Percentiles rank a stretch among this genome's conserved stretches.
phyloP scores from a whole-genome alignment of 257 asterid genomes.

The Solanum boliviense region DNA sequence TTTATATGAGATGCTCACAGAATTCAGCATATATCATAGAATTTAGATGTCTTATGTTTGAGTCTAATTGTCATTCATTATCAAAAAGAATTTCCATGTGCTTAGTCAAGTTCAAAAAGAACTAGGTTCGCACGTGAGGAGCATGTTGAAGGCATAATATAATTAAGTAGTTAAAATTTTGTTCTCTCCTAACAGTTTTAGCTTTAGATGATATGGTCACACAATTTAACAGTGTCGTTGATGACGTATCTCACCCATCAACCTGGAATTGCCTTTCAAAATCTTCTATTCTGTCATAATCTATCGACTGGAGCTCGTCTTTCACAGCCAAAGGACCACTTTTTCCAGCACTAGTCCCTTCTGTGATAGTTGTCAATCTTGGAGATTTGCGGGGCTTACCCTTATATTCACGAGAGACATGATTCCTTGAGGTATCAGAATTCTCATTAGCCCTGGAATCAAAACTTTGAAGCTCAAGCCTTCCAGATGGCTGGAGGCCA shows the following conservation, averaged over 20 bases:
- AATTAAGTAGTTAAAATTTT: not conserved
- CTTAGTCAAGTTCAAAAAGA: not conserved
- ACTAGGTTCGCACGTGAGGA: not conserved
- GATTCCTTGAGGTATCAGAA: slow-evolving; percentile 13
- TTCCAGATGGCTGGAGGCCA: slow-evolving; percentile 22
- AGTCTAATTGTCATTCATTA: not conserved
- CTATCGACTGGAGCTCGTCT: slow-evolving; percentile 19
- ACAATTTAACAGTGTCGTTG: not conserved
- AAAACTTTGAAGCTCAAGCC: slow-evolving; percentile 61
- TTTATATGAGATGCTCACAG: not conserved
- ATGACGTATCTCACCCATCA: slow-evolving; percentile 19
- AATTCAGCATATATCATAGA: not conserved
- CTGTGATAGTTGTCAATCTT: slow-evolving; percentile 7
- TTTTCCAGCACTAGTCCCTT: slow-evolving; percentile 12
- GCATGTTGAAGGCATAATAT: not conserved
- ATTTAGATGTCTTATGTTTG: not conserved
- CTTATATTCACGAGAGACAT: not conserved
- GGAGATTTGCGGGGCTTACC: slow-evolving; percentile 3
- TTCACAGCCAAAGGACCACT: slow-evolving; percentile 19
- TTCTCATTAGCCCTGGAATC: slow-evolving; percentile 21
- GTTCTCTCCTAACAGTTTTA: not conserved
- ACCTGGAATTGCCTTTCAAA: slow-evolving; percentile 19
- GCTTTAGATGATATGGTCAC: not conserved
- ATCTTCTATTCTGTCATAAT: slow-evolving; percentile 23
- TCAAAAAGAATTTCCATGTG: not conserved